Evolutionary conservation across 768 basidiomycete species (phyloP).

Genomic region (Udeniomyces megalosporus): DNA sequence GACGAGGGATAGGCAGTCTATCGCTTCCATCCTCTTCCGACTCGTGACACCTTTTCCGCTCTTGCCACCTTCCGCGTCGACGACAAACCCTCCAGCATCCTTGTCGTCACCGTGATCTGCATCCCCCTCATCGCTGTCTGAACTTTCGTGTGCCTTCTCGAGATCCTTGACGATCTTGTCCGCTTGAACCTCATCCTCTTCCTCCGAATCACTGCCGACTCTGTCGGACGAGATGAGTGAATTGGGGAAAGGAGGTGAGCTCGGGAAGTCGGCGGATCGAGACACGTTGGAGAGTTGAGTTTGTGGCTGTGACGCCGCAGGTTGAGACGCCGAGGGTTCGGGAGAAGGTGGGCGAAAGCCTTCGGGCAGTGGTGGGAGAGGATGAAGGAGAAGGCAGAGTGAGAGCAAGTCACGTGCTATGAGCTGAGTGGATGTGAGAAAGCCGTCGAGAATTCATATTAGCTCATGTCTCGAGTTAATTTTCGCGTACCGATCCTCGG

Average conservation of each 20-base stretch:
- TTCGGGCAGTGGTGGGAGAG: conserved; percentile 18
- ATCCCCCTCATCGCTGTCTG: conserved; percentile 16
- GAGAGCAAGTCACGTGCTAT: conserved; percentile 28
- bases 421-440: conserved; percentile 15
- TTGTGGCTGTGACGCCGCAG: too few relatives aligned
- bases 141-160: neutral
- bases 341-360: neutral
- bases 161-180: conserved; percentile 19
- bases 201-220: conserved; percentile 5
- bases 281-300: too few relatives aligned
- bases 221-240: neutral
- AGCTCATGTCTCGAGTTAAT: too few relatives aligned
- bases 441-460: neutral
- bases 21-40: conserved; percentile 25
- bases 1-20: conserved; percentile 49
- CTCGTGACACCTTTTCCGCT: neutral
- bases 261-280: too few relatives aligned
- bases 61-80: neutral
- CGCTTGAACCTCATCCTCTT: conserved; percentile 17
- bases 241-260: too few relatives aligned
- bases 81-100: neutral
- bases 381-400: conserved; percentile 23
- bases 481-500: too few relatives aligned
- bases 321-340: neutral
- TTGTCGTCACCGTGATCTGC: conserved; percentile 10